Percentiles rank a stretch among this genome's conserved stretches.
Evolutionary conservation across 768 basidiomycete genomes (phyloP).

Genomic region (Boletus reticulatus): DNA sequence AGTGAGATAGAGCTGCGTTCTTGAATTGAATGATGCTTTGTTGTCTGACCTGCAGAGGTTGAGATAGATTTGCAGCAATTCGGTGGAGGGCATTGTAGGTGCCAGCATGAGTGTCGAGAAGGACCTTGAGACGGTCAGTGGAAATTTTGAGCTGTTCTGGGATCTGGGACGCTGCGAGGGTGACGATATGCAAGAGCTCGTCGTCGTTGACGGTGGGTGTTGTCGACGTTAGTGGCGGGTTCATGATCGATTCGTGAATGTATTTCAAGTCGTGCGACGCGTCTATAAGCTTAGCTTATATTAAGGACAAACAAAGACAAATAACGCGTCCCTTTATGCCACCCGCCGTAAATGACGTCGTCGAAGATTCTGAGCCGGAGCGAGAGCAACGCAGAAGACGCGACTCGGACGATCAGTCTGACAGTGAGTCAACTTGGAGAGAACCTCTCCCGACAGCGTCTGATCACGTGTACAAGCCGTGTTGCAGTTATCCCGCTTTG

Average conservation of each 20-base stretch:
- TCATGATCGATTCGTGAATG: slow-evolving; percentile 22
- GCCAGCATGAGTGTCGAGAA: slow-evolving; percentile 62
- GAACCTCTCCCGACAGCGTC: not conserved
- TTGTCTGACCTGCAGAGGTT: slow-evolving; percentile 68
- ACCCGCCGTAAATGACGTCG: not conserved
- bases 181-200: slow-evolving; percentile 66
- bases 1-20: slow-evolving; percentile 69
- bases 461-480: not conserved
- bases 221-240: slow-evolving; percentile 7
- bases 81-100: slow-evolving; percentile 69
- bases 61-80: slow-evolving; percentile 59
- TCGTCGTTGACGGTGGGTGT: slow-evolving; percentile 48
- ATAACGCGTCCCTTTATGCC: slow-evolving; percentile 43
- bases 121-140: slow-evolving; percentile 60
- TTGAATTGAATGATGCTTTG: slow-evolving; percentile 90
- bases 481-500: slow-evolving; percentile 36
- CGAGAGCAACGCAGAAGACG: too few relatives aligned
- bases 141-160: slow-evolving; percentile 46
- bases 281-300: not conserved
- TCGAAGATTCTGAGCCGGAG: not conserved
- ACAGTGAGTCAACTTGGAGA: slow-evolving; percentile 1
- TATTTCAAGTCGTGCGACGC: not conserved
- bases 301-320: slow-evolving; percentile 32
- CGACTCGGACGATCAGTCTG: not conserved
- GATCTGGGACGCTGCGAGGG: slow-evolving; percentile 72